Evolutionary conservation across 2,329 filamentous ascomycete species (phyloP).

Genomic region (Raffaelea ambrosiae): DNA sequence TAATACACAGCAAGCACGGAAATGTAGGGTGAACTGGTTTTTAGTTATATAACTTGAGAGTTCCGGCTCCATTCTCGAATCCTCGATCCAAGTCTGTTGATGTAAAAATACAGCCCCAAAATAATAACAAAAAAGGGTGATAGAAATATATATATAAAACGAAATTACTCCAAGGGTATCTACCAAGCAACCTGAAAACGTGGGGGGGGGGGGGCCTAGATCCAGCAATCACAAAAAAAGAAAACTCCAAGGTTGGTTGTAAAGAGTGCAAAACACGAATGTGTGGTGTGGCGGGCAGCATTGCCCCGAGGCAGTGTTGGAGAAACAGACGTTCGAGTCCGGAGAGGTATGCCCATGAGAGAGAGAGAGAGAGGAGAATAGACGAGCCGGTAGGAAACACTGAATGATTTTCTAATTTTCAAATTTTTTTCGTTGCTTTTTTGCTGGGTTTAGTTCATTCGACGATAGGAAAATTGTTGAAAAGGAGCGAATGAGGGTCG

Average conservation of each 20-base stretch:
- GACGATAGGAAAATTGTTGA: slow-evolving; percentile 12
- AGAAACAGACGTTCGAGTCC: not conserved
- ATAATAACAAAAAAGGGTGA: not conserved
- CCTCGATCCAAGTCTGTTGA: not conserved
- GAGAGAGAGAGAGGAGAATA: not conserved
- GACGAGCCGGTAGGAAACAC: not conserved
- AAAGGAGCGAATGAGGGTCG: slow-evolving; percentile 21
- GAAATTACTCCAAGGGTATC: not conserved
- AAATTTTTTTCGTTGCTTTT: slow-evolving; percentile 7
- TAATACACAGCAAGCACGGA: no score
- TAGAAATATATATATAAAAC: not conserved
- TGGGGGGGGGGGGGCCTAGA: no score
- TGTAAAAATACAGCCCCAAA: no score
- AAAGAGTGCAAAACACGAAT: not conserved
- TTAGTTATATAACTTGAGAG: not conserved
- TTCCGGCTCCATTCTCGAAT: not conserved
- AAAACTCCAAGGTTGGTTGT: not conserved
- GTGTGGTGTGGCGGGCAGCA: not conserved
- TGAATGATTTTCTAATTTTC: slow-evolving; percentile 7
- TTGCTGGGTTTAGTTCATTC: slow-evolving; percentile 3
- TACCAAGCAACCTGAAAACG: not conserved
- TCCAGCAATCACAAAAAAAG: not conserved
- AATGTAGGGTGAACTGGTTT: no score
- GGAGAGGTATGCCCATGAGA: not conserved
- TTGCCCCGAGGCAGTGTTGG: not conserved